phyloP scores from a whole-genome alignment of 305 asterid genomes.

The Fraxinus sp. region DNA sequence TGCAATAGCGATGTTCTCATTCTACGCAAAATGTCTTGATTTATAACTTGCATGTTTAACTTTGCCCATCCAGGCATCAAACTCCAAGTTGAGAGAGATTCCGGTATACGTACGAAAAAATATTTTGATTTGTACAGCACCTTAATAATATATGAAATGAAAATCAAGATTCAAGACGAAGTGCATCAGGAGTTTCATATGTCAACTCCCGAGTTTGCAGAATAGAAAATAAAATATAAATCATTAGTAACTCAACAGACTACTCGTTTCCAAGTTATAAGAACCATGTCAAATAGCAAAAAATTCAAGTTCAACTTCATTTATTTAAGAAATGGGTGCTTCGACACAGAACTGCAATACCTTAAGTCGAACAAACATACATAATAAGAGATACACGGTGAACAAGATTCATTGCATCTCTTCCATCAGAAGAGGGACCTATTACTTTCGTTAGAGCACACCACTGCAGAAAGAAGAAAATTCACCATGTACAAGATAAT shows the following conservation, averaged over 20 bases:
- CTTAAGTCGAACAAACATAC: neutral
- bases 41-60: neutral
- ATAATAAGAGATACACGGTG: neutral
- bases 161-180: neutral
- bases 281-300: neutral
- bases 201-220: neutral
- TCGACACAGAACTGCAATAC: neutral
- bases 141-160: neutral
- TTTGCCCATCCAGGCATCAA: neutral
- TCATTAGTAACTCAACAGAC: neutral
- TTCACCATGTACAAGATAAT: constrained; percentile 22
- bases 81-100: neutral
- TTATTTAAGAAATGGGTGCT: neutral
- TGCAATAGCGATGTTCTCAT: neutral
- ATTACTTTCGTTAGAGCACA: neutral
- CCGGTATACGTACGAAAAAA: neutral
- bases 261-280: neutral
- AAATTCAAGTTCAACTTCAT: neutral
- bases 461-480: constrained; percentile 1
- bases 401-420: neutral
- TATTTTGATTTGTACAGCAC: neutral
- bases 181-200: neutral
- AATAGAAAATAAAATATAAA: neutral
- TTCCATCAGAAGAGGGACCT: neutral
- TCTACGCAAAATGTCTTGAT: neutral